phyloP scores from a whole-genome alignment of 1,284 basidiomycete genomes.

The Sporisorium iseilematis-ciliati region DNA sequence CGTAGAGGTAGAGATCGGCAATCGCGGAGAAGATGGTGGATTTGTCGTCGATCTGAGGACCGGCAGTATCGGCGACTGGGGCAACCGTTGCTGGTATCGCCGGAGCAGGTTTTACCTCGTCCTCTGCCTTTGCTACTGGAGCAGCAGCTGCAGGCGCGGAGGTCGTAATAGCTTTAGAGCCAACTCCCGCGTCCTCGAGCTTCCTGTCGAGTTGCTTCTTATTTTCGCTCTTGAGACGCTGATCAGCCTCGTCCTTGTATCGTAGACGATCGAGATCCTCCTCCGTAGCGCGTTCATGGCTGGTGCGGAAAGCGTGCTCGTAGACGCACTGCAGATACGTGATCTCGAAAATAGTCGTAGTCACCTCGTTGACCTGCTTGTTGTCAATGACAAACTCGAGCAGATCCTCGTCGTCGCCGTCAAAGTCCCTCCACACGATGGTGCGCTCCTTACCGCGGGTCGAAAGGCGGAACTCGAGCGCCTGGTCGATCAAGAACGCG shows the following conservation, averaged over 20 bases:
- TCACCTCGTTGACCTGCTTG: slow-evolving; percentile 79
- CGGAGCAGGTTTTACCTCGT: slow-evolving; percentile 6
- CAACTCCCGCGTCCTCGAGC: slow-evolving; percentile 32
- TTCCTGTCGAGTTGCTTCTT: slow-evolving; percentile 36
- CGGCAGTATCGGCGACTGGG: slow-evolving; percentile 36
- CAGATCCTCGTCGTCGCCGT: slow-evolving; percentile 75
- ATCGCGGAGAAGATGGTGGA: slow-evolving; percentile 44
- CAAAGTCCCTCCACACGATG: slow-evolving; percentile 78
- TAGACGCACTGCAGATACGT: slow-evolving; percentile 95
- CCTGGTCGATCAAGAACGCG: slow-evolving; percentile 88
- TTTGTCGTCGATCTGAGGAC: slow-evolving; percentile 30
- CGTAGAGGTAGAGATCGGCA: slow-evolving; percentile 78
- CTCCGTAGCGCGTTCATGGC: slow-evolving; percentile 65
- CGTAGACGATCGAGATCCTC: slow-evolving; percentile 69
- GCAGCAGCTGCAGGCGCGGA: slow-evolving; percentile 6
- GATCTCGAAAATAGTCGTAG: slow-evolving; percentile 87
- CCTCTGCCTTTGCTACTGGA: slow-evolving; percentile 9
- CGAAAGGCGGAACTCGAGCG: slow-evolving; percentile 78
- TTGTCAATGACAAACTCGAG: slow-evolving; percentile 81
- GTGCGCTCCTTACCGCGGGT: slow-evolving; percentile 55
- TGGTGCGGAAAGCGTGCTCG: slow-evolving; percentile 73
- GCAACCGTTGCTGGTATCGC: slow-evolving; percentile 31
- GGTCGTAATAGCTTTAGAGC: slow-evolving; percentile 5
- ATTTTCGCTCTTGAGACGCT: slow-evolving; percentile 28
- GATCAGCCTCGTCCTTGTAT: slow-evolving; percentile 61